These are phyloP conservation scores for Eimeria maxima DNA, from an alignment of 169 alveolate species.

Conservation along the genomic window DNA sequence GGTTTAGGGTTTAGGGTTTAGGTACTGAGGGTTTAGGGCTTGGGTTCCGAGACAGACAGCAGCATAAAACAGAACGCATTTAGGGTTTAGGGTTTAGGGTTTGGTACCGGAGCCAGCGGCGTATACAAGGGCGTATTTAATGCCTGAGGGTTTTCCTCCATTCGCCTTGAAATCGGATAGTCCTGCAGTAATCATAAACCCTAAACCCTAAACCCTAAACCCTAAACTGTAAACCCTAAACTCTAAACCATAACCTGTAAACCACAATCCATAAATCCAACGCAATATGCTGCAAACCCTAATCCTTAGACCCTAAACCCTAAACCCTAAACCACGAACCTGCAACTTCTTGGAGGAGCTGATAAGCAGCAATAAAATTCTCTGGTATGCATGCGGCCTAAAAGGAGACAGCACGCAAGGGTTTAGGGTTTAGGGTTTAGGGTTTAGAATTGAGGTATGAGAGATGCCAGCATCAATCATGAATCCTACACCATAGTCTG, in stretches of 20 bases:
- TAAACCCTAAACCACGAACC: neutral
- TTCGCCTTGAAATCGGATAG: conserved; percentile 25
- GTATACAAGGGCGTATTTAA: conserved; percentile 9
- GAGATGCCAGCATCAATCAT: neutral
- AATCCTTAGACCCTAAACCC: conserved; percentile 27
- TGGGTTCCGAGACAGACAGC: too few species aligned
- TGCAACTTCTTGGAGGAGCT: conserved; percentile 67
- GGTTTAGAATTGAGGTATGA: conserved; percentile 6
- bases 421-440: conserved; percentile 42
- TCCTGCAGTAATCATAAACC: neutral
- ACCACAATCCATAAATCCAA: neutral
- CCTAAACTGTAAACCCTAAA: conserved; percentile 40
- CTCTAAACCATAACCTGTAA: neutral
- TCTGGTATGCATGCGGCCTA: conserved; percentile 79
- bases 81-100: conserved; percentile 57
- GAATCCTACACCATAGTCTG: neutral
- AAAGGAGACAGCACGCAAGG: neutral
- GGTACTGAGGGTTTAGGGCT: too few species aligned
- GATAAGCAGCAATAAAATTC: conserved; percentile 73
- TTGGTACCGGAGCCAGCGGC: conserved; percentile 42
- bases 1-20: conserved; percentile 1
- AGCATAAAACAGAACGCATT: neutral
- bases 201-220: conserved; percentile 39
- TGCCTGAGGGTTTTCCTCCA: conserved; percentile 39
- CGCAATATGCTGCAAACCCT: neutral